Conservation (phyloP, 352 stramenopile genomes). For the Phytopythium boreale region DNA sequence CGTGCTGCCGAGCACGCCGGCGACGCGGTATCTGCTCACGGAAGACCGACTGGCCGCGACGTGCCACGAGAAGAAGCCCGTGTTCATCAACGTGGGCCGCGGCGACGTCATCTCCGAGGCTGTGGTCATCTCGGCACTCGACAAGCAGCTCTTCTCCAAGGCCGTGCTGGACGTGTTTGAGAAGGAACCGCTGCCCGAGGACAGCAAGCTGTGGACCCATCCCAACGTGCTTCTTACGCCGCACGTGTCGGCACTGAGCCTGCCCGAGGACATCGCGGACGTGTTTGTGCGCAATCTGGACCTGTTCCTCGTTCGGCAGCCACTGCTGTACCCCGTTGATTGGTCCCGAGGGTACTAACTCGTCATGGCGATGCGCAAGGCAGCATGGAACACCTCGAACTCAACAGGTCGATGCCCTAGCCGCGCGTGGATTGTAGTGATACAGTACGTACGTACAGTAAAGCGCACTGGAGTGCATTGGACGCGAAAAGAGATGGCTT, state of each 20-base stretch:
- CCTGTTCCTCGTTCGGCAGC: conserved; percentile 26
- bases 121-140: conserved; percentile 62
- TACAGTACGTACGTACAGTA: no score
- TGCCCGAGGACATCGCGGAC: conserved; percentile 69
- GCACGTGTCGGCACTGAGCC: conserved; percentile 78
- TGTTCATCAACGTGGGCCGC: conserved; percentile 88
- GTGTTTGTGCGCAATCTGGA: conserved; percentile 72
- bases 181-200: conserved; percentile 34
- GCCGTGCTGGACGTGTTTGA: conserved; percentile 59
- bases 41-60: conserved; percentile 35
- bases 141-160: conserved; percentile 55
- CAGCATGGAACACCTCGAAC: no score
- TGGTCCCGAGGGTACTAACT: conserved; percentile 49
- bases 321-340: conserved; percentile 44
- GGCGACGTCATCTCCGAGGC: conserved; percentile 72
- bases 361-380: no score
- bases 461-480: no score
- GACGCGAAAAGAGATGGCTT: no score
- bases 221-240: conserved; percentile 69
- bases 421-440: no score
- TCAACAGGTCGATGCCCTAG: no score
- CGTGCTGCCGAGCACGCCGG: conserved; percentile 73
- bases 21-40: conserved; percentile 67
- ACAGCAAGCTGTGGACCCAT: conserved; percentile 68
- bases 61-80: conserved; percentile 47